Percentiles rank a stretch among this genome's conserved stretches.
phyloP scores from a whole-genome alignment of 169 alveolate genomes.

The Cystoisospora suis region DNA sequence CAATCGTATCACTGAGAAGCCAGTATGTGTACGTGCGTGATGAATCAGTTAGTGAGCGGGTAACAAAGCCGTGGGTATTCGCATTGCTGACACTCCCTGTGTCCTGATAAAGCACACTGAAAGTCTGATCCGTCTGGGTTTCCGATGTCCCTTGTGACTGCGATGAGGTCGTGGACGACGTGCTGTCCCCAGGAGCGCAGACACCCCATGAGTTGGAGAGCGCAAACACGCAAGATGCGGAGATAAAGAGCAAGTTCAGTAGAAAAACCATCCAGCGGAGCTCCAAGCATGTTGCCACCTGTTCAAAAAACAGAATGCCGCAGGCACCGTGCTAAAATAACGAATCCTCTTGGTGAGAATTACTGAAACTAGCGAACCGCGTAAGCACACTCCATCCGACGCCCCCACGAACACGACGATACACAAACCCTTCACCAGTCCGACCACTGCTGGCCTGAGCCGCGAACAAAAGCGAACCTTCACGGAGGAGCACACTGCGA shows the following conservation, averaged over 20 bases:
- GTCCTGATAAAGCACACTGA: not conserved
- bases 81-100: no score
- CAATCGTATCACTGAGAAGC: conserved; percentile 82
- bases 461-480: no score
- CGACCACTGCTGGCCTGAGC: no score
- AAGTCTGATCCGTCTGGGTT: no score
- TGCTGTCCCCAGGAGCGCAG: not conserved
- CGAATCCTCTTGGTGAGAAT: no score
- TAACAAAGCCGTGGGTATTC: no score
- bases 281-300: conserved; percentile 61
- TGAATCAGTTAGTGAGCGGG: no score
- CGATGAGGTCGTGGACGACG: not conserved
- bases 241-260: conserved; percentile 78
- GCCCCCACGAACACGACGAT: not conserved
- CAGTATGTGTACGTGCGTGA: conserved; percentile 72
- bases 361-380: not conserved
- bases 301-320: not conserved
- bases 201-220: conserved; percentile 80
- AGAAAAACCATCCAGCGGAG: conserved; percentile 78
- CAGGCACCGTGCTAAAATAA: no score
- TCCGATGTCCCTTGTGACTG: no score
- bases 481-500: no score
- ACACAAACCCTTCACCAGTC: no score
- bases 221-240: conserved; percentile 85
- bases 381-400: not conserved